Conservation (phyloP, 2,329 filamentous ascomycete genomes). For the Bipolaris victoriae region DNA sequence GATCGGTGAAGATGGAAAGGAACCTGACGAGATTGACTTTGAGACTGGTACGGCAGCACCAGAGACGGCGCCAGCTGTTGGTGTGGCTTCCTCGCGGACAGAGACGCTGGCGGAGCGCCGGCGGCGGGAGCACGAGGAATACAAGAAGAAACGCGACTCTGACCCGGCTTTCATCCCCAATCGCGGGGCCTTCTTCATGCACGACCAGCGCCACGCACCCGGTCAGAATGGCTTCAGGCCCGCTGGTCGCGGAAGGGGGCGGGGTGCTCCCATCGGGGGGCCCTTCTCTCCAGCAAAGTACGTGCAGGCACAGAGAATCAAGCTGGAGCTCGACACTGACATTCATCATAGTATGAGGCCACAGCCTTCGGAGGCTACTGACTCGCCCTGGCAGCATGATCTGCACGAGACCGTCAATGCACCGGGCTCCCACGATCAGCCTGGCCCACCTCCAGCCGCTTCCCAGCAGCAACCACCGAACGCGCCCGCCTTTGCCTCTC, state of each 20-base stretch:
- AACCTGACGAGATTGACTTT: conserved; percentile 58
- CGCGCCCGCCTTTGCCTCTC: conserved; percentile 29
- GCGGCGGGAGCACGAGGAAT: conserved; percentile 87
- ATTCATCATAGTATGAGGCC: conserved; percentile 46
- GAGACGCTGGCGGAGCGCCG: conserved; percentile 72
- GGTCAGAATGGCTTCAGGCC: conserved; percentile 78
- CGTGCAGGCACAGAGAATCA: conserved; percentile 35
- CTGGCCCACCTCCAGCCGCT: conserved; percentile 21
- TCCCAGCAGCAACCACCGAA: conserved; percentile 27
- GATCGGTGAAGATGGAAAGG: conserved; percentile 51
- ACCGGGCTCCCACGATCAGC: conserved; percentile 40
- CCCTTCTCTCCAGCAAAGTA: conserved; percentile 66
- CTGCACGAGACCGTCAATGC: conserved; percentile 75
- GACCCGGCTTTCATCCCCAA: conserved; percentile 95
- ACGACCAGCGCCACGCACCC: conserved; percentile 84
- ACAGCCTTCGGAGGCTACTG: conserved; percentile 62
- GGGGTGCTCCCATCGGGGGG: conserved; percentile 59
- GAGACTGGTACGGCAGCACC: conserved; percentile 51
- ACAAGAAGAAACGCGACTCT: conserved; percentile 83
- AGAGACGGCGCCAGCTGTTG: conserved; percentile 50
- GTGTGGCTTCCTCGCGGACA: conserved; percentile 43
- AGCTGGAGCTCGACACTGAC: conserved; percentile 32
- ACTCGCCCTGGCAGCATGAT: conserved; percentile 88
- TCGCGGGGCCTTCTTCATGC: conserved; percentile 94
- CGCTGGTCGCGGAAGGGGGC: conserved; percentile 66